Evolutionary conservation across 768 basidiomycete species (phyloP), one percentile per base, ranked within the genome.

Genomic region (Xanthoconium stramineum): DNA sequence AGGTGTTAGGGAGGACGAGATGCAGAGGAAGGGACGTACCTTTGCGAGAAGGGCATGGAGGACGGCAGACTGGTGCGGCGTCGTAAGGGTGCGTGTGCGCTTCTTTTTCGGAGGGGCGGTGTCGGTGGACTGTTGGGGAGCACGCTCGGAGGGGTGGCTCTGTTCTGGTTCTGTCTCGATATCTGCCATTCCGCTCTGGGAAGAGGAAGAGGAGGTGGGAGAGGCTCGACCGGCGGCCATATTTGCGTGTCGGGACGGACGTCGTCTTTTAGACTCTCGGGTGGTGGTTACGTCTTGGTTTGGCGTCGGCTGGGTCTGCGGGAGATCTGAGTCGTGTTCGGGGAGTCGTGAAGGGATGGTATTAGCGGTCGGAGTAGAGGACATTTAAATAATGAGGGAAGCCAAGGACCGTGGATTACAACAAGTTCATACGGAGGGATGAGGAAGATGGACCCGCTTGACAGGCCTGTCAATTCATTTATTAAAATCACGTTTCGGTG

Each of bases 51-150:
- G 79, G 6, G 88, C 87, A 63, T 92, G 90, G 19, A 94, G 78
- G n/a, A 91, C 91, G 13, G 89, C 87, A 52, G 91, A 85, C 68
- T 94, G 91, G 65, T 93, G 89, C 9, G 91, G 89, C 10, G 91
- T 94, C 39, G 91, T 94, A 53, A 94, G 76, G 32, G 91, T 94
- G 53, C 91, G 81, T 65, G 90, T 91, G 72, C 89, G 89, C 79
- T 90, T 90, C 59, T 74, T 72, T 58, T 82, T 83, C 12, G 58
- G 69, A 39, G 69, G 69, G 29, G 69, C 66, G 19, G 76, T 17
- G 19, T 11, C 17, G 20, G 24, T 49, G n/a, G 65, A 56, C 4
- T 72, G 71, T 2, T 40, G 47, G 17, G 72, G 67, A 54, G 68
- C 69, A 52, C 64, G 67, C 60, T 77, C 77, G 28, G 77, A 70